Conservation (phyloP, 352 stramenopile species). For the Aphanomyces stellatus region DNA sequence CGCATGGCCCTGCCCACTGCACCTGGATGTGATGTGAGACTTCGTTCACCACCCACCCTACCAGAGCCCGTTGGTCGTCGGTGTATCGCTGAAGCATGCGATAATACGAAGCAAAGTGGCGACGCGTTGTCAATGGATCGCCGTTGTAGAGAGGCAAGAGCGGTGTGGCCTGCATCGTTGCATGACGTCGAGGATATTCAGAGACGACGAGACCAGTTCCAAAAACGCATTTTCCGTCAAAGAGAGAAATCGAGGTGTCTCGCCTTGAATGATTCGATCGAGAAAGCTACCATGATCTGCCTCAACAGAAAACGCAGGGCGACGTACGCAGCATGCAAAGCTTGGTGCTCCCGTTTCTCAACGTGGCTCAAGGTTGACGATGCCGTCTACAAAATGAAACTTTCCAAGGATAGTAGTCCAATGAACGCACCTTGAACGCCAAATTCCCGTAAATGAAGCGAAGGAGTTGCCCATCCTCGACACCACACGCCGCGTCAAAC, state of each 20-base stretch:
- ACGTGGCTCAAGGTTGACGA: neutral
- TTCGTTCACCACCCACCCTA: neutral
- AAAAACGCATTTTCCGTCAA: no score
- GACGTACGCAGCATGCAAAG: neutral
- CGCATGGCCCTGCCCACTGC: conserved; percentile 34
- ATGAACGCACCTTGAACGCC: conserved; percentile 3
- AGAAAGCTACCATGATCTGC: no score
- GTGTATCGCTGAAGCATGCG: conserved; percentile 1
- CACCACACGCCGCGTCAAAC: neutral
- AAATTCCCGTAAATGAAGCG: conserved; percentile 1
- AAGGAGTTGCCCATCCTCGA: neutral
- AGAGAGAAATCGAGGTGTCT: no score
- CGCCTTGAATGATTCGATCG: no score
- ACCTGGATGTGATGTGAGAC: neutral
- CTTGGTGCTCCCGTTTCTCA: neutral
- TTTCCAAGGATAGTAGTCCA: neutral
- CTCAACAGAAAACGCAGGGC: no score
- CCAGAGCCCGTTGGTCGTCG: conserved; percentile 32
- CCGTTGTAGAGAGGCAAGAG: neutral
- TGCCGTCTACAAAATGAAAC: neutral
- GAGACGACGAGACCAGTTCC: no score
- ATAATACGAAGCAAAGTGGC: neutral
- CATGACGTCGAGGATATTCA: no score
- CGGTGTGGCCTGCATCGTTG: neutral
- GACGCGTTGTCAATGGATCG: neutral